Evolutionary conservation across 805 yeast genomes (phyloP), one percentile per base, ranked within the genome.

Genomic region (Brettanomyces sp.): DNA sequence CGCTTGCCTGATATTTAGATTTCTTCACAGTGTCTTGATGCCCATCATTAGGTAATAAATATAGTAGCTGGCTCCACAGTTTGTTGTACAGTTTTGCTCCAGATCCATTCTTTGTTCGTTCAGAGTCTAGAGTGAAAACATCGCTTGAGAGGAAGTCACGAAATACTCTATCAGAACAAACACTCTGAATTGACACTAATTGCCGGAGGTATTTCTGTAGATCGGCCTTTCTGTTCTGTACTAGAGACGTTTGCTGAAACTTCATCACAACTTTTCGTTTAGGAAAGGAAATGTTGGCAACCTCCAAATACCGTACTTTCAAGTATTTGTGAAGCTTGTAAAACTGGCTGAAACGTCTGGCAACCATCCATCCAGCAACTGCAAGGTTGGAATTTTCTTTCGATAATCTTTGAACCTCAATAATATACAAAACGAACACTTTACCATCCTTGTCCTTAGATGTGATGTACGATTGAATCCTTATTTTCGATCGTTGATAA

Each of bases 361-460:
- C 91, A n/a, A 89, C 85, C 45, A 86, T 79, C 97, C 97, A 91
- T 0, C 87, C 84, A 0, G 90, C 87, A 2, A 76, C 68, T 4
- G 73, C 70, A 6, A 66, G 59, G 3, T 75, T 47, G 4, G 52
- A 47, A 44, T 59, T 54, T 8, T 57, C 57, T 0, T 47, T 49
- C 1, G 60, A 55, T 8, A 56, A 66, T 58, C 80, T 82, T 45
- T 79, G 81, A 4, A 91, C 86, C 54, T 82, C 88, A 30, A 91
- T 82, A 28, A 87, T 73, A 62, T 90, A 90, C 43, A 85, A 67
- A 4, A 79, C 77, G 49, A 76, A 83, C 39, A 78, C 85, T 44
- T 71, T 74, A 0, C 82, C 80, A 28, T 70, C 64, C 32, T 28
- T 9, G 35, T 77, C 80, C n/a, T 65, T 69, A 1, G 78, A 83